Conservation (phyloP, 345 rosid genomes). For the Melaleuca quinquenervia region DNA sequence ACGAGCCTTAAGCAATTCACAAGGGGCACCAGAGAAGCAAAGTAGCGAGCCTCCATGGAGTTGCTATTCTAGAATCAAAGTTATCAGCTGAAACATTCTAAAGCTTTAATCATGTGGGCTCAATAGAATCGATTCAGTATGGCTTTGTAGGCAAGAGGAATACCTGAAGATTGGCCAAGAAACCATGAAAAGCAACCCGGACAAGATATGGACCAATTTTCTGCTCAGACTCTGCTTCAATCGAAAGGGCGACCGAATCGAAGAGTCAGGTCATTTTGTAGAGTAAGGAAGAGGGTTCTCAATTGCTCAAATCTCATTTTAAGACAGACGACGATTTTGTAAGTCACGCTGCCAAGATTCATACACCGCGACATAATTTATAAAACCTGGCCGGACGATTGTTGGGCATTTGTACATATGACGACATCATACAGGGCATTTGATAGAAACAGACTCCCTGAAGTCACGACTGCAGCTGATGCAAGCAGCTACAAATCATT, state of each 20-base stretch:
- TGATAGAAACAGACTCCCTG: neutral
- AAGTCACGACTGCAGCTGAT: neutral
- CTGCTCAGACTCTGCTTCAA: slow-evolving; percentile 63
- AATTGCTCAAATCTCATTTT: neutral
- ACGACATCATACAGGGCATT: neutral
- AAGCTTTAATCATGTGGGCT: neutral
- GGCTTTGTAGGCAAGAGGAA: neutral
- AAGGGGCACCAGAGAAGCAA: slow-evolving; percentile 66
- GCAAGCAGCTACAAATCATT: neutral
- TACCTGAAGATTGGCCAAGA: slow-evolving; percentile 94
- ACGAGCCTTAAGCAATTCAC: slow-evolving; percentile 64
- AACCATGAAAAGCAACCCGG: slow-evolving; percentile 62
- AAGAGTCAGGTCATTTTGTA: neutral
- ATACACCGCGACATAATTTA: neutral
- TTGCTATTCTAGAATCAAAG: slow-evolving; percentile 43
- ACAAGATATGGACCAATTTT: slow-evolving; percentile 71
- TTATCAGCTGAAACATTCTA: slow-evolving; percentile 2
- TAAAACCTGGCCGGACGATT: neutral
- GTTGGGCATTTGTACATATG: neutral
- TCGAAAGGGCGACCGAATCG: neutral
- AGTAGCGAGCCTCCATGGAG: slow-evolving; percentile 62
- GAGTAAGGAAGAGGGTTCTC: neutral
- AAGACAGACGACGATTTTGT: neutral
- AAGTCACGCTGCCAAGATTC: neutral
- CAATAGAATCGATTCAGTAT: neutral